Conservation (phyloP, 345 rosid species). For the Viola odorata region DNA sequence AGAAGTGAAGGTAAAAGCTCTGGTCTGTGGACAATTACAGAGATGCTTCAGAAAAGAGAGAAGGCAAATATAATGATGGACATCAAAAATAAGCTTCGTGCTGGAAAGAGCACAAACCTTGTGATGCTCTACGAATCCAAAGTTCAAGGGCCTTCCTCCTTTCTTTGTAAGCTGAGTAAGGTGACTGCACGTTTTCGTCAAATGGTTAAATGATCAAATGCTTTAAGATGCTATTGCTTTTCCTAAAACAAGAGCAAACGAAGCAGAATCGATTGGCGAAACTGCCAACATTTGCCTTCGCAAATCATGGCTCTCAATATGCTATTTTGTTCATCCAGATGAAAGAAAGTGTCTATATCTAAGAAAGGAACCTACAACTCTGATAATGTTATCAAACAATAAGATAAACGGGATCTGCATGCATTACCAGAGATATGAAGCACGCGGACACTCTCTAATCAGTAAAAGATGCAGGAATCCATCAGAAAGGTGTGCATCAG, state of each 20-base stretch:
- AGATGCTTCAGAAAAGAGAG: not conserved
- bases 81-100: not conserved
- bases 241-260: not conserved
- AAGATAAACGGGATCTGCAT: not conserved
- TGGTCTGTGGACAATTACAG: conserved; percentile 40
- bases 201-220: no score
- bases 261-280: not conserved
- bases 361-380: not conserved
- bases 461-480: conserved; percentile 89
- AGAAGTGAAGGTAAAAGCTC: conserved; percentile 81
- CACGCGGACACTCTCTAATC: conserved; percentile 76
- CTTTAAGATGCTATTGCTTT: not conserved
- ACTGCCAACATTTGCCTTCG: not conserved
- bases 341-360: not conserved
- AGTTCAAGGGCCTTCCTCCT: conserved; percentile 72
- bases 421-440: conserved; percentile 73
- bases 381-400: not conserved
- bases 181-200: conserved; percentile 48
- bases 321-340: not conserved
- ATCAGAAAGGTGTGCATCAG: conserved; percentile 90
- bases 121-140: conserved; percentile 81
- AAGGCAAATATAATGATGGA: not conserved
- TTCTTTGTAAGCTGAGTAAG: conserved; percentile 82
- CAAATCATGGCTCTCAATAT: not conserved
- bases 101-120: conserved; percentile 43